Evolutionary conservation across 2,329 filamentous ascomycete species (phyloP).

Genomic region (Albophoma yamanashiensis): DNA sequence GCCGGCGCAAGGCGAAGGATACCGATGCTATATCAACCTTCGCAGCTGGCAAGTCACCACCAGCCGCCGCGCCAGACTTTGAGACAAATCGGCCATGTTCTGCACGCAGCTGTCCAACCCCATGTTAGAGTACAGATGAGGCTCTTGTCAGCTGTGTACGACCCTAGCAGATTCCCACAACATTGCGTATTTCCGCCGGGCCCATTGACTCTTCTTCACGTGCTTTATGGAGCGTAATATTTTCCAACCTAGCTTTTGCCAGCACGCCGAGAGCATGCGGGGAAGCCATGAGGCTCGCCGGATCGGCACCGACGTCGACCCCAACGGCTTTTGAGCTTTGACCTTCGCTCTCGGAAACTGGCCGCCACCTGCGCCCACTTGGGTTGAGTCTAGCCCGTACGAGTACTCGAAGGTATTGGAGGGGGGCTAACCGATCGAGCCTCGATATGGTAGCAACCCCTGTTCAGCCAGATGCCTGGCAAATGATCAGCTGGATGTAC

Average conservation of each 20-base stretch:
- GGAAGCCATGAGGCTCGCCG: background rate
- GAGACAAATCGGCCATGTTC: background rate
- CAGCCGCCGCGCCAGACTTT: background rate
- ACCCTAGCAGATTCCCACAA: background rate
- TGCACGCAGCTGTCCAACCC: background rate
- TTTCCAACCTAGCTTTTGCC: background rate
- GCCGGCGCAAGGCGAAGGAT: constrained; percentile 6
- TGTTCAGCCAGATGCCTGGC: background rate
- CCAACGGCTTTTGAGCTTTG: no score
- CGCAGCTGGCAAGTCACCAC: background rate
- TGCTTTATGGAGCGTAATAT: no score
- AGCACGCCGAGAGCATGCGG: background rate
- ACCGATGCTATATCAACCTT: background rate
- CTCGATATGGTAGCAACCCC: background rate
- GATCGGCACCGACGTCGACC: background rate
- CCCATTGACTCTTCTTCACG: background rate
- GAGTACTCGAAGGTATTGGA: background rate
- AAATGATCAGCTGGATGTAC: background rate
- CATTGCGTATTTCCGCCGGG: background rate
- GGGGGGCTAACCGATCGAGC: background rate
- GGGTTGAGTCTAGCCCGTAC: background rate
- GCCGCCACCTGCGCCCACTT: background rate
- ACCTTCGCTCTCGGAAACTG: background rate
- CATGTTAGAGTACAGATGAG: background rate
- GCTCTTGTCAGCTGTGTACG: background rate